Evolutionary conservation across 805 yeast species (phyloP).

Genomic region (Hanseniaspora meyeri): DNA sequence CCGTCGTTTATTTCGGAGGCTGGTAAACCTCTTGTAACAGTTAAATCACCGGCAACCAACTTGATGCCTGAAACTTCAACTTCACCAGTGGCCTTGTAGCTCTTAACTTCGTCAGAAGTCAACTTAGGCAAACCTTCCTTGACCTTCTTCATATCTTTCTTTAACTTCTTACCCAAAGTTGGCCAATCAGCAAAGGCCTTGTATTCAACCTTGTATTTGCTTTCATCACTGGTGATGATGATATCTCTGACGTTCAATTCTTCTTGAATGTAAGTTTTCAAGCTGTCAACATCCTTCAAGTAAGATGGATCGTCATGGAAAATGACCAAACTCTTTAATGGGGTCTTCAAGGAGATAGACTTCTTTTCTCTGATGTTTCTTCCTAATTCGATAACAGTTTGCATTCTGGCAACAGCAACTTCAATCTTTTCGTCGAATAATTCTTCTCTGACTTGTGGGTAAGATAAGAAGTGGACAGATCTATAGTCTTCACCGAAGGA

Average conservation of each 20-base stretch:
- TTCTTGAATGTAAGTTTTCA: constrained; percentile 69
- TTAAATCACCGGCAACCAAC: constrained; percentile 74
- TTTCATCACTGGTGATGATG: constrained; percentile 80
- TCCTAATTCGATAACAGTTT: constrained; percentile 88
- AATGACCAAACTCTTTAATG: constrained; percentile 76
- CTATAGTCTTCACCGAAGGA: constrained; percentile 46
- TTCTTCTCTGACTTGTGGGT: constrained; percentile 72
- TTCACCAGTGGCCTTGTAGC: constrained; percentile 58
- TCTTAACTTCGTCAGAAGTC: constrained; percentile 70
- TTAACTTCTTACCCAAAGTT: constrained; percentile 89
- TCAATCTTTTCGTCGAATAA: constrained; percentile 74
- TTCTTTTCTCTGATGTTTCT: constrained; percentile 95
- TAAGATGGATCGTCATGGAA: constrained; percentile 67
- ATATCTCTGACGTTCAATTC: constrained; percentile 88
- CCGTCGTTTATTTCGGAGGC: constrained; percentile 53
- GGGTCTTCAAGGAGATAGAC: constrained; percentile 85
- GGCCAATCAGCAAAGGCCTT: constrained; percentile 99
- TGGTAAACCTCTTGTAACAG: constrained; percentile 80
- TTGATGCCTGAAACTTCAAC: constrained; percentile 81
- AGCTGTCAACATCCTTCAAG: constrained; percentile 62
- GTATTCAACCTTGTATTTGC: constrained; percentile 81
- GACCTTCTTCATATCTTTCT: constrained; percentile 84
- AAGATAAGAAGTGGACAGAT: constrained; percentile 88
- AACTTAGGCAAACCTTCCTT: constrained; percentile 83
- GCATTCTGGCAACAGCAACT: constrained; percentile 87